A percentile compares a stretch with the other conserved stretches of the same genome.
Conservation (phyloP, 176 grass and related monocot genomes). For the Cymbopogon citratus region DNA sequence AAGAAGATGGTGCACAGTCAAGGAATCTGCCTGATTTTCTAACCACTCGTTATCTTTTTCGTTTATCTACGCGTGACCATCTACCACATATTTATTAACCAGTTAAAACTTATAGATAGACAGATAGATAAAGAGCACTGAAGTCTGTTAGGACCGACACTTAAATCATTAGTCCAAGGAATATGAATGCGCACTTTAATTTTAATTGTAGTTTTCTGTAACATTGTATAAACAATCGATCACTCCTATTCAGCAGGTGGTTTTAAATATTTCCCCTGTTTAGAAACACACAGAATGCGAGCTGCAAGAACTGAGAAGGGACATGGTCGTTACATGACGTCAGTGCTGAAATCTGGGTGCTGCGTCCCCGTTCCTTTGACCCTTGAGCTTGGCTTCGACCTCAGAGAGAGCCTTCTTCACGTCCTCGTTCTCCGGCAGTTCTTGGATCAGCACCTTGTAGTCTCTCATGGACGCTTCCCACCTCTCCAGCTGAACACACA, state of each 20-base stretch:
- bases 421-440: constrained; percentile 77
- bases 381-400: constrained; percentile 56
- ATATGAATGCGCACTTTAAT: background rate
- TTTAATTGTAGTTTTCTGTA: background rate
- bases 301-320: background rate
- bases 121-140: constrained; percentile 4
- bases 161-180: constrained; percentile 7
- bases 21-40: constrained; percentile 38
- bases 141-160: constrained; percentile 24
- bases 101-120: constrained; percentile 29
- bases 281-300: background rate
- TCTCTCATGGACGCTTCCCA: constrained; percentile 87
- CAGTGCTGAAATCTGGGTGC: constrained; percentile 25
- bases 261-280: background rate
- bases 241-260: background rate
- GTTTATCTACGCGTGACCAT: constrained; percentile 26
- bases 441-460: constrained; percentile 76
- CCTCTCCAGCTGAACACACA: constrained; percentile 80
- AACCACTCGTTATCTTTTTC: constrained; percentile 20
- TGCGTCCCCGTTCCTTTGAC: constrained; percentile 28
- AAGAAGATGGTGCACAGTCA: constrained; percentile 4
- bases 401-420: constrained; percentile 62
- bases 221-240: background rate
- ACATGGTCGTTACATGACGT: constrained; percentile 32
- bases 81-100: background rate